Conservation (phyloP, 164 flowering plant genomes). For the Platanus orientalis region DNA sequence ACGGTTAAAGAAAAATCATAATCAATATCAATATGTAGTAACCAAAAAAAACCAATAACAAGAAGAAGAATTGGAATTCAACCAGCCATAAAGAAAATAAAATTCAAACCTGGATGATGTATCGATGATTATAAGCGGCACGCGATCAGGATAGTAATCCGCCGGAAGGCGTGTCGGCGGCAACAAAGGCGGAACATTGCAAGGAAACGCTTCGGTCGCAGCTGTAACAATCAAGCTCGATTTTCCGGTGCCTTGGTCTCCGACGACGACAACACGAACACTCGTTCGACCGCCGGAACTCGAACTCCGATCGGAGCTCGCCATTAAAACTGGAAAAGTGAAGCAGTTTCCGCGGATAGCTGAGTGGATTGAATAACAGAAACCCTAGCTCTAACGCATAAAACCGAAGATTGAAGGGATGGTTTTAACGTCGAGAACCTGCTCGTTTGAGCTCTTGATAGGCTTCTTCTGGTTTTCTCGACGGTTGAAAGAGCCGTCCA, state of each 20-base stretch:
- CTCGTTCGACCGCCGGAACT: slow-evolving; percentile 26
- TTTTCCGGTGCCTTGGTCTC: slow-evolving; percentile 81
- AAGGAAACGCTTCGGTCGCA: slow-evolving; percentile 64
- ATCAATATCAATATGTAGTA: background rate
- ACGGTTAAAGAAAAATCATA: slow-evolving; percentile 1
- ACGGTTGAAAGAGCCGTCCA: too few relatives aligned
- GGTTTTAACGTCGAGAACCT: background rate
- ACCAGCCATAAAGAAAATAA: background rate
- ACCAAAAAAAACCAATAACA: background rate
- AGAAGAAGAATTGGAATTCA: background rate
- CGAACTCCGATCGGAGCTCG: slow-evolving; percentile 21
- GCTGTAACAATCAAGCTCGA: slow-evolving; percentile 68
- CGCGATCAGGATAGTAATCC: slow-evolving; percentile 68
- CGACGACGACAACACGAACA: slow-evolving; percentile 74
- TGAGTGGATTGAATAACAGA: background rate
- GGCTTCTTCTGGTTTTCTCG: background rate
- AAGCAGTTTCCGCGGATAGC: background rate
- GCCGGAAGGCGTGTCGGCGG: slow-evolving; percentile 78
- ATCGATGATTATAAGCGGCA: slow-evolving; percentile 77
- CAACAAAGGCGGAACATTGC: slow-evolving; percentile 51
- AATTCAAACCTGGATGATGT: slow-evolving; percentile 64
- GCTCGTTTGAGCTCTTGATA: too few relatives aligned
- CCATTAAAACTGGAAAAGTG: slow-evolving; percentile 29
- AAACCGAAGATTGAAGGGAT: background rate
- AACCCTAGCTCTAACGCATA: background rate